phyloP scores from a whole-genome alignment of 2,329 filamentous ascomycete species.

The Scedosporium minutisporum region DNA sequence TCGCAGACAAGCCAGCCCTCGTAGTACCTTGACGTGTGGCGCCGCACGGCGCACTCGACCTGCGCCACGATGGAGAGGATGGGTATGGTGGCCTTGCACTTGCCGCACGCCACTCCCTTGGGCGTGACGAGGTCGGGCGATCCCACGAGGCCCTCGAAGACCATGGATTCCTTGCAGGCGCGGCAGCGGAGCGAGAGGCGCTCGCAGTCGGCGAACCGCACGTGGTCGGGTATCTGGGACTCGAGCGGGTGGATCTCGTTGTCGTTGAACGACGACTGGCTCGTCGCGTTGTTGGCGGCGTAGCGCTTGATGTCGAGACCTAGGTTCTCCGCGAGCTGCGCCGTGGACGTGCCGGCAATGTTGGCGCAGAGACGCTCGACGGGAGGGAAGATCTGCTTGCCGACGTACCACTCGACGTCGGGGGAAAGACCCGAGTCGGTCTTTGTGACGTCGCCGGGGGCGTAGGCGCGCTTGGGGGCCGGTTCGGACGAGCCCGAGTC shows the following conservation, averaged over 20 bases:
- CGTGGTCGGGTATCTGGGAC: conserved; percentile 82
- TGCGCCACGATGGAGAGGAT: conserved; percentile 75
- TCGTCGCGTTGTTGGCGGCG: conserved; percentile 34
- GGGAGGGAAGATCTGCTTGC: conserved; percentile 96
- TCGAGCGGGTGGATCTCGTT: conserved; percentile 83
- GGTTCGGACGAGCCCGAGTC: conserved; percentile 53
- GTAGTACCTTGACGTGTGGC: conserved; percentile 76
- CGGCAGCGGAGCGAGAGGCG: conserved; percentile 73
- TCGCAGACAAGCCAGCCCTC: conserved; percentile 87
- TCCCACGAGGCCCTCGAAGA: conserved; percentile 65
- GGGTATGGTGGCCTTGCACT: conserved; percentile 56
- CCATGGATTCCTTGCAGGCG: conserved; percentile 60
- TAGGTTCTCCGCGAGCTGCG: conserved; percentile 83
- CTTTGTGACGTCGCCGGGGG: conserved; percentile 76
- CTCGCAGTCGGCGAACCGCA: conserved; percentile 76
- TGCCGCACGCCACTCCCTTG: conserved; percentile 63
- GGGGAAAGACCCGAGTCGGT: conserved; percentile 64
- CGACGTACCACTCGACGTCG: conserved; percentile 95
- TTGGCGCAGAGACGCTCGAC: conserved; percentile 97
- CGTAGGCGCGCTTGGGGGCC: conserved; percentile 81
- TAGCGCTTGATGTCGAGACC: conserved; percentile 88
- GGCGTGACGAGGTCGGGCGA: conserved; percentile 55
- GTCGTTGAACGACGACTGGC: conserved; percentile 41
- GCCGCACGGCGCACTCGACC: conserved; percentile 73
- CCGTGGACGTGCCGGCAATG: conserved; percentile 83